phyloP scores from a whole-genome alignment of 805 yeast genomes.

The Yarrowia sp. region DNA sequence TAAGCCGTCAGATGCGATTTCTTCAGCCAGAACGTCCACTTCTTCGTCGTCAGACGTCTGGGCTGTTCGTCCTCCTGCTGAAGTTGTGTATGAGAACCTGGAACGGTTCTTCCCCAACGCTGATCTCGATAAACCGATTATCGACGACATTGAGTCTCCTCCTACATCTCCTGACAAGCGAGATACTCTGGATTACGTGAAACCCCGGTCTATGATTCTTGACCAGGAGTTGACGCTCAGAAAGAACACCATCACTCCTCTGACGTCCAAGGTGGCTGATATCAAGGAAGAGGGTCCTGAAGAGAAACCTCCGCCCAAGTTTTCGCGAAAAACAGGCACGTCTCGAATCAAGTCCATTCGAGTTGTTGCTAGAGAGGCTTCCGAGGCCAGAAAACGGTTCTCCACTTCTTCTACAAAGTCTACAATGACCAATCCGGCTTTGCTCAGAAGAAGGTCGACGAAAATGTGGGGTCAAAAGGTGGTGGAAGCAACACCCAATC shows the following conservation, averaged over 20 bases:
- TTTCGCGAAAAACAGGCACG: constrained; percentile 13
- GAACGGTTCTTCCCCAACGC: constrained; percentile 91
- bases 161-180: constrained; percentile 27
- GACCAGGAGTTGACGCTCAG: neutral
- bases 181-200: constrained; percentile 7
- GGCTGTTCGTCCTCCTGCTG: constrained; percentile 93
- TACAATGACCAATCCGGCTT: constrained; percentile 31
- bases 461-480: constrained; percentile 97
- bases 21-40: neutral
- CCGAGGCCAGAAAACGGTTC: constrained; percentile 53
- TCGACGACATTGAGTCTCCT: constrained; percentile 56
- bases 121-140: constrained; percentile 86
- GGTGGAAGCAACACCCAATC: constrained; percentile 80
- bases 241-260: neutral
- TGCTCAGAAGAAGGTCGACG: constrained; percentile 75
- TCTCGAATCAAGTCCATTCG: constrained; percentile 84
- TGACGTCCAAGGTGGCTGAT: neutral
- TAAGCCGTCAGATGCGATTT: constrained; percentile 16
- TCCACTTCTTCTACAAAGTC: constrained; percentile 29
- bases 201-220: constrained; percentile 17
- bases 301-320: neutral
- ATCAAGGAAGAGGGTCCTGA: neutral
- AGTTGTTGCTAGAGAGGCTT: constrained; percentile 89
- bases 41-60: constrained; percentile 38
- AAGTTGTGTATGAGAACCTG: constrained; percentile 84